Evolutionary conservation across 257 asterid species (phyloP).

Genomic region (Orobanche coerulescens): DNA sequence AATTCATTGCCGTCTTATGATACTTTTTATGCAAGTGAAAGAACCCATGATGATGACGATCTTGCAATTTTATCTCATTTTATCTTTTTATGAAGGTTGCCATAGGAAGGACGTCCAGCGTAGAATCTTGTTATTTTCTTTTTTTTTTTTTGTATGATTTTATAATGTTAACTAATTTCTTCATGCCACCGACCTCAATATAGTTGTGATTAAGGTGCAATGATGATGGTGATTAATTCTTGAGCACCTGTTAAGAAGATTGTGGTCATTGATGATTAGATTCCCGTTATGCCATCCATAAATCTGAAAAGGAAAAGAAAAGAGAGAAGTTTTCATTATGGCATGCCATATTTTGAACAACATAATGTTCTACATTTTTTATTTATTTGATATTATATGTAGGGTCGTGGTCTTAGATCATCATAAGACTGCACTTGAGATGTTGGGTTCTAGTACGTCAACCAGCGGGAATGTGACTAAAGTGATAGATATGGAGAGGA

Average conservation of each 20-base stretch:
- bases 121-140: too few species aligned
- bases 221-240: conserved; percentile 11
- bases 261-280: conserved; percentile 24
- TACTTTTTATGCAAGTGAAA: too few species aligned
- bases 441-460: conserved; percentile 42
- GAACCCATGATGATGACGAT: too few species aligned
- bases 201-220: too few species aligned
- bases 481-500: conserved; percentile 76
- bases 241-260: conserved; percentile 5
- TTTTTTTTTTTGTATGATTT: too few species aligned
- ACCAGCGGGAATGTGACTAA: conserved; percentile 50
- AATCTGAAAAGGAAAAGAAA: not conserved
- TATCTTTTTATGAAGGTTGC: too few species aligned
- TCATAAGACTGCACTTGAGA: conserved; percentile 84
- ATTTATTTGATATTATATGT: conserved; percentile 15
- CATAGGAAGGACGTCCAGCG: too few species aligned
- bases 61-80: too few species aligned
- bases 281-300: conserved; percentile 19
- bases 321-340: not conserved
- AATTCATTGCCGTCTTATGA: too few species aligned
- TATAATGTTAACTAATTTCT: too few species aligned
- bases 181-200: too few species aligned
- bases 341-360: conserved; percentile 12
- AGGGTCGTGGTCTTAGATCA: conserved; percentile 84
- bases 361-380: not conserved